These are phyloP conservation scores for Suhomyces prunicola DNA, from an alignment of 805 yeast species.

Conservation along the genomic window DNA sequence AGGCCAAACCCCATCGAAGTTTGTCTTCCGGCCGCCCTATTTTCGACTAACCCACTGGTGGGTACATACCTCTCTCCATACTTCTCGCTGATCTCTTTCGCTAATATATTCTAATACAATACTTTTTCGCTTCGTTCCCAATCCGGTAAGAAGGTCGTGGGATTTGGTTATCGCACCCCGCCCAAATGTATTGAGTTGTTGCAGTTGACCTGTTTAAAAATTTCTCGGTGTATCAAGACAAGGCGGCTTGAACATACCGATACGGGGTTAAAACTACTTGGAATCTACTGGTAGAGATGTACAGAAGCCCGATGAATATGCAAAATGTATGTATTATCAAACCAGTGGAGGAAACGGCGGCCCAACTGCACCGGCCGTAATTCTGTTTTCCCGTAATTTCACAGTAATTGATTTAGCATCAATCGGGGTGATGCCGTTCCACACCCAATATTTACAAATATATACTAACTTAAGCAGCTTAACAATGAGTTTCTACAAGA, in stretches of 20 bases:
- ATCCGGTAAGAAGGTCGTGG: constrained; percentile 3
- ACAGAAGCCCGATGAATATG: constrained; percentile 1
- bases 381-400: background rate
- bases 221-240: constrained; percentile 2
- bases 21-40: constrained; percentile 16
- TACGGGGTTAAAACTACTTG: background rate
- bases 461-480: constrained; percentile 1
- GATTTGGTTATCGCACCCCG: constrained; percentile 1
- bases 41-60: constrained; percentile 6
- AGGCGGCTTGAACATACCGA: background rate
- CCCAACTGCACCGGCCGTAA: background rate
- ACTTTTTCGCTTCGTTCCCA: background rate
- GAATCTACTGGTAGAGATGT: background rate
- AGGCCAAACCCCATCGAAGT: constrained; percentile 7
- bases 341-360: background rate
- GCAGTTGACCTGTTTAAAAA: constrained; percentile 3
- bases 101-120: background rate
- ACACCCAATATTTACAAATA: background rate
- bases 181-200: constrained; percentile 1
- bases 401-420: constrained; percentile 1
- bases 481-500: constrained; percentile 1
- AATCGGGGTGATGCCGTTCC: background rate
- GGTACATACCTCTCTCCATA: background rate
- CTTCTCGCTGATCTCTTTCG: background rate
- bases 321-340: constrained; percentile 1